Evolutionary conservation across 176 grass and related monocot species (phyloP).

Genomic region (Alopecurus myosuroides): DNA sequence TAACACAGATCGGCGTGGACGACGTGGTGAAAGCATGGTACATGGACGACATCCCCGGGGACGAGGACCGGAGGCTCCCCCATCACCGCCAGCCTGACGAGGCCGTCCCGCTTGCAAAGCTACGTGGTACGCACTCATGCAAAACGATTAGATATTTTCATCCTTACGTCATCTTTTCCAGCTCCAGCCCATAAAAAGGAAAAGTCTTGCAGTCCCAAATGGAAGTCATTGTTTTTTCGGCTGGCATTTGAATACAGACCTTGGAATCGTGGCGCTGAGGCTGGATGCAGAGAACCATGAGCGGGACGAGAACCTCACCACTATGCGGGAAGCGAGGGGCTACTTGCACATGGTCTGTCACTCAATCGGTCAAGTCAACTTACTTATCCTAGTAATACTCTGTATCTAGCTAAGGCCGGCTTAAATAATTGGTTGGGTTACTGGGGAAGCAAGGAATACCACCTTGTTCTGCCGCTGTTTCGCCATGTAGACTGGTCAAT

Average conservation of each 20-base stretch:
- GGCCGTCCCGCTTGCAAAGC: constrained; percentile 37
- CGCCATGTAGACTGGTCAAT: not conserved
- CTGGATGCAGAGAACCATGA: constrained; percentile 63
- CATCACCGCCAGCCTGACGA: constrained; percentile 50
- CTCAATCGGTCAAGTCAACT: not conserved
- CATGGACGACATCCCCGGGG: constrained; percentile 47
- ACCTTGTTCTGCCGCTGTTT: not conserved
- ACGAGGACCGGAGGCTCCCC: constrained; percentile 51
- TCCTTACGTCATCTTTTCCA: not conserved
- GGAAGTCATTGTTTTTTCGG: not conserved
- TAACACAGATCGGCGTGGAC: constrained; percentile 40
- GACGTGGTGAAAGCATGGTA: constrained; percentile 69
- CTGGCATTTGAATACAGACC: constrained; percentile 13
- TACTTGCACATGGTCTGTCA: constrained; percentile 55
- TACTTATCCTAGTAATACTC: not conserved
- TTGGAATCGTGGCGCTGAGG: constrained; percentile 48
- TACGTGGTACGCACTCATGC: constrained; percentile 28
- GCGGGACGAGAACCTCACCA: constrained; percentile 54
- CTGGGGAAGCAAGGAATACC: not conserved
- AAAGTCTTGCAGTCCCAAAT: not conserved
- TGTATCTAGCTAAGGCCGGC: not conserved
- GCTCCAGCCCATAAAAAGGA: not conserved
- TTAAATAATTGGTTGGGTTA: not conserved
- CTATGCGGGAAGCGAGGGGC: constrained; percentile 51
- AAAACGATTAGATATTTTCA: not conserved